Base-by-base conservation (phyloP, 495 filamentous ascomycete species). In the Penicillium parvum region DNA sequence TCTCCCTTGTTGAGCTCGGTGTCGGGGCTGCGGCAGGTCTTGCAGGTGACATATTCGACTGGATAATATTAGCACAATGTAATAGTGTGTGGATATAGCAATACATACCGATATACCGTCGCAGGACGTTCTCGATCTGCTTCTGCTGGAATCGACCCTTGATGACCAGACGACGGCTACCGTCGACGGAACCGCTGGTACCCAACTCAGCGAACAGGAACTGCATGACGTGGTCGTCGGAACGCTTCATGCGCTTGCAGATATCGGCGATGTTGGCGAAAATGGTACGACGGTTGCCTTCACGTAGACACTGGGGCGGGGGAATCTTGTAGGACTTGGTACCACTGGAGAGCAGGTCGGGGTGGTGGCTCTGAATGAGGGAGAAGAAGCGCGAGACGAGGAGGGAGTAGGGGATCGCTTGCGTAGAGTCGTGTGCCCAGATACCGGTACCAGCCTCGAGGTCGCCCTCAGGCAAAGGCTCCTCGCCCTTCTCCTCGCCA, bases 241-340 rank as follows among this genome's bases (percentile, higher is more conserved):
- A 85, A 60, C 92, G 78, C 82, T 98, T 98, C 90, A 98, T 92
- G 45, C 88, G 77, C 71, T 86, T 86, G 71, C 82, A 85, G 52
- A 95, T 95, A 61, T 94, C 88, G 44, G 85, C 76, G 55, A 98
- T 89, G 73, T 98, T 98, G 68, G 92, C 92, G 63, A 96, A 98
- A 57, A 97, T 95, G 38, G 92, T 97, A 85, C 95, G 96, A 79
- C 95, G 96, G 80, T 97, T 97, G 64, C 92, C 92, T 88, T 98
- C 94, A 71, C 94, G 90, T 33, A 97, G 76, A 70, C 91, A 95
- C 73, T 98, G 94, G n/a, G 92, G 92, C 9, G 92, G 92, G 12
- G 92, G 94, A 55, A 98, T 98, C 78, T 96, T 96, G 77, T 98
- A 98, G 58, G 85, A 90, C 71, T 86, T 88, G 47, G 84, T 79